phyloP scores from a whole-genome alignment of 129 eudicot genomes.

The Centrapalus pauciflorus region DNA sequence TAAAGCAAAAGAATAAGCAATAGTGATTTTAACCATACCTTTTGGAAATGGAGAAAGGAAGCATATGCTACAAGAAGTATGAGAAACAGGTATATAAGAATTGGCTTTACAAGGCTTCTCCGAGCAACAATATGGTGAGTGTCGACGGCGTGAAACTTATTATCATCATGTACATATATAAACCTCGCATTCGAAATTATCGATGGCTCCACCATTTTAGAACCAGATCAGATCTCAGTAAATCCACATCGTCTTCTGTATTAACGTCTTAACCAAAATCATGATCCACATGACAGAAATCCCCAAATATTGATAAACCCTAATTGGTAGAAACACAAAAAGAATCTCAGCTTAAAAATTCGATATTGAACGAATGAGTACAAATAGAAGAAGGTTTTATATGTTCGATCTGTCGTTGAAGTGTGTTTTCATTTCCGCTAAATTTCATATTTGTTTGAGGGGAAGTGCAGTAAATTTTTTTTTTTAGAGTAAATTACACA shows the following conservation, averaged over 20 bases:
- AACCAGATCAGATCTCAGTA: neutral
- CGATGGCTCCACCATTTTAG: constrained; percentile 19
- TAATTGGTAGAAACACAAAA: no score
- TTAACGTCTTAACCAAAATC: neutral
- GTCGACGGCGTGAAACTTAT: constrained; percentile 13
- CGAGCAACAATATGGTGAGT: constrained; percentile 32
- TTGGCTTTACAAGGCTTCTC: constrained; percentile 9
- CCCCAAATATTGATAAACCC: neutral
- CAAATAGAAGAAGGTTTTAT: no score
- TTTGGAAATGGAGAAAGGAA: constrained; percentile 15
- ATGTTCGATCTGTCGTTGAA: neutral
- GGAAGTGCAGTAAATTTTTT: no score
- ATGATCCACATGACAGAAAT: neutral
- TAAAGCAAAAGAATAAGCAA: no score
- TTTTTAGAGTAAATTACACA: no score
- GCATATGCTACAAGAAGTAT: constrained; percentile 24
- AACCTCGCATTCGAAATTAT: constrained; percentile 21
- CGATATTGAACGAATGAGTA: no score
- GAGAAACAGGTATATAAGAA: constrained; percentile 1
- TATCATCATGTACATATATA: constrained; percentile 21
- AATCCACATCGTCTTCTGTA: neutral
- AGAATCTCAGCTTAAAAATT: no score
- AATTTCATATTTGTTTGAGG: no score
- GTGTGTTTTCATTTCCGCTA: no score
- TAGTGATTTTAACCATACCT: constrained; percentile 28